Conservation (phyloP, 306 rosid species). For the Dryas alaskensis region DNA sequence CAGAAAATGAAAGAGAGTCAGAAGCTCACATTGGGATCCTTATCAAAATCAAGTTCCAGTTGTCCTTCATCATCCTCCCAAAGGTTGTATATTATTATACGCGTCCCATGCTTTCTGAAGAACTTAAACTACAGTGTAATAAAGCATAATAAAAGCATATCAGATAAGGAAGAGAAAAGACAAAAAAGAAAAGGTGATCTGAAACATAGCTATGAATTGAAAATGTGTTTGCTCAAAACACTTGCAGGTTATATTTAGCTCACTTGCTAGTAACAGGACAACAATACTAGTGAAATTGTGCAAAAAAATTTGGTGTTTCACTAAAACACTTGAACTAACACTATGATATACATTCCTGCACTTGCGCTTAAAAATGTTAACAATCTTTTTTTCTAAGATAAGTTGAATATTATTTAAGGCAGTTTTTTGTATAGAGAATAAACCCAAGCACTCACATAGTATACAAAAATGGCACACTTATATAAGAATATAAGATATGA, state of each 20-base stretch:
- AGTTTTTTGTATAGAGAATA: background rate
- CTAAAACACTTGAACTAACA: background rate
- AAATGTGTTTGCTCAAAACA: background rate
- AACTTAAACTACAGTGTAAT: slow-evolving; percentile 45
- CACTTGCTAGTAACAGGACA: background rate
- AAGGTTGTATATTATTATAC: slow-evolving; percentile 80
- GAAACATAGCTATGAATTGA: background rate
- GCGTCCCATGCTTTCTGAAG: slow-evolving; percentile 71
- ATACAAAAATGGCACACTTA: background rate
- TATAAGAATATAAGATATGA: background rate
- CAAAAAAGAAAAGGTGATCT: background rate
- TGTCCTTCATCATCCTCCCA: slow-evolving; percentile 97
- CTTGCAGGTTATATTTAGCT: background rate
- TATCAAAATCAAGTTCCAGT: slow-evolving; percentile 85
- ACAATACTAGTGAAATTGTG: background rate
- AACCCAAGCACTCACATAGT: background rate
- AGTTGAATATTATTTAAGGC: background rate
- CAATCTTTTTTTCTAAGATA: background rate
- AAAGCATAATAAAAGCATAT: background rate
- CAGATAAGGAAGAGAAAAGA: slow-evolving; percentile 9
- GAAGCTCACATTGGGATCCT: slow-evolving; percentile 63
- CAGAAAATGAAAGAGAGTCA: background rate
- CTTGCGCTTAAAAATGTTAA: background rate
- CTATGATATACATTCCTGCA: background rate
- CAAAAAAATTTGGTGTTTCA: background rate